These are phyloP conservation scores for Sporobolus alterniflorus DNA, from an alignment of 202 grass and related monocot species.

Conservation along the genomic window DNA sequence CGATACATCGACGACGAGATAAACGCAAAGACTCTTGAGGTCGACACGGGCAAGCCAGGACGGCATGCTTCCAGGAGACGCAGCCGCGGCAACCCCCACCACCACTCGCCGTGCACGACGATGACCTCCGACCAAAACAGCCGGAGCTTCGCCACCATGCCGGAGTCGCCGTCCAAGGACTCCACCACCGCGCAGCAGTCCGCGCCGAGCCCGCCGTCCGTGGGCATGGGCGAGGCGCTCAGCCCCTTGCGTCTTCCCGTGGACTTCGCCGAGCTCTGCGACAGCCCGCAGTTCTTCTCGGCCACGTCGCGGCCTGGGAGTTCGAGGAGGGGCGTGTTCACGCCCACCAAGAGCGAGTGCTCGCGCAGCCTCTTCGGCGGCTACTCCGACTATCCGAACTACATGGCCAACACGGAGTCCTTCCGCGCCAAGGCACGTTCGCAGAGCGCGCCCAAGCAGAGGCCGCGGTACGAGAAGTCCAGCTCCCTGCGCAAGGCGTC, in stretches of 20 bases:
- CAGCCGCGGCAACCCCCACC: neutral
- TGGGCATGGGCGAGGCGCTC: conserved; percentile 59
- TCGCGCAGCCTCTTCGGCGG: conserved; percentile 61
- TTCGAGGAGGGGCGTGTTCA: conserved; percentile 63
- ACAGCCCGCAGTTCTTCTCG: conserved; percentile 90
- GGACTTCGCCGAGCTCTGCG: conserved; percentile 50
- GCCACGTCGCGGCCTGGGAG: conserved; percentile 69
- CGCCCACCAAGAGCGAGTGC: conserved; percentile 78
- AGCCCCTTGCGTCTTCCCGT: conserved; percentile 39
- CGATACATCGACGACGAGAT: conserved; percentile 79
- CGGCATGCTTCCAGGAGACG: conserved; percentile 49
- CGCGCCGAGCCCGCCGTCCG: conserved; percentile 57
- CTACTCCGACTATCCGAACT: conserved; percentile 84
- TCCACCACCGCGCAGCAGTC: conserved; percentile 71
- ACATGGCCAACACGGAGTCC: conserved; percentile 97
- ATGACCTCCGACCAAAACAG: conserved; percentile 69
- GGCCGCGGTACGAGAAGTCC: conserved; percentile 60
- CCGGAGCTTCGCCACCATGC: conserved; percentile 70
- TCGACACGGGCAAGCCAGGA: conserved; percentile 87
- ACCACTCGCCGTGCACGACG: conserved; percentile 70
- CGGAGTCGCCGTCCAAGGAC: conserved; percentile 76
- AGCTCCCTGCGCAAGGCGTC: conserved; percentile 51
- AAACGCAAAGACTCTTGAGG: conserved; percentile 89
- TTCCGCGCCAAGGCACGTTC: conserved; percentile 86
- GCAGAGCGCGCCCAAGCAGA: conserved; percentile 86